Conservation (phyloP, 1,284 basidiomycete species). For the Ganoderma meredithae region DNA sequence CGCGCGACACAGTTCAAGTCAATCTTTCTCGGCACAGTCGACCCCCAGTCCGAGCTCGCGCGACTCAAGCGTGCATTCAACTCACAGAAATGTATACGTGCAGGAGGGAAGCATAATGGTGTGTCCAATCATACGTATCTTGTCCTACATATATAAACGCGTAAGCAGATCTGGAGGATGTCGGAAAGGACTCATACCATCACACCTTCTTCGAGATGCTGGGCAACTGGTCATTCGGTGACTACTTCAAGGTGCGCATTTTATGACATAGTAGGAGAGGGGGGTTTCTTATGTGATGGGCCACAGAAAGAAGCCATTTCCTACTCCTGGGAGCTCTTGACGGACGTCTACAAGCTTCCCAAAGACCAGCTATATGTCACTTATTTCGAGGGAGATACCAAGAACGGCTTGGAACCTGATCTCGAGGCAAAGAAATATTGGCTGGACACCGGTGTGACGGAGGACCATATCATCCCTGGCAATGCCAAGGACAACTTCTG, state of each 20-base stretch:
- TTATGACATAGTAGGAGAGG: no score
- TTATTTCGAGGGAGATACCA: constrained; percentile 95
- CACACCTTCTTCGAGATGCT: constrained; percentile 99
- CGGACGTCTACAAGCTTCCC: constrained; percentile 87
- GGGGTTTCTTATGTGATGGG: not conserved
- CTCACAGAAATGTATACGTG: constrained; percentile 97
- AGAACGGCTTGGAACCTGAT: constrained; percentile 90
- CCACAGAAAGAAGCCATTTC: constrained; percentile 87
- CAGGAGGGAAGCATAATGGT: constrained; percentile 99
- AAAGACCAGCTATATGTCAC: constrained; percentile 95
- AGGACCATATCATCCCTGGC: constrained; percentile 92
- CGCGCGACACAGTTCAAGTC: constrained; percentile 82
- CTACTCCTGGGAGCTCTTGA: constrained; percentile 96
- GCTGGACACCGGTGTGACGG: constrained; percentile 86
- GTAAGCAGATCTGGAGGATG: constrained; percentile 90
- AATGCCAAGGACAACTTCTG: constrained; percentile 99
- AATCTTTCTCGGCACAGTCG: constrained; percentile 96
- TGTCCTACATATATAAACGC: constrained; percentile 14
- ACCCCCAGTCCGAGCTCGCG: constrained; percentile 89
- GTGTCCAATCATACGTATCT: constrained; percentile 22
- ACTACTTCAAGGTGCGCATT: constrained; percentile 91
- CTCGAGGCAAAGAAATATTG: constrained; percentile 88
- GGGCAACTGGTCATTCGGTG: constrained; percentile 99
- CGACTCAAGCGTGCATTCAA: constrained; percentile 95
- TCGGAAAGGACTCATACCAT: constrained; percentile 96